Percentiles rank a stretch among this genome's conserved stretches.
phyloP scores from a whole-genome alignment of 2,329 filamentous ascomycete genomes.

The Aspergillus sp. region DNA sequence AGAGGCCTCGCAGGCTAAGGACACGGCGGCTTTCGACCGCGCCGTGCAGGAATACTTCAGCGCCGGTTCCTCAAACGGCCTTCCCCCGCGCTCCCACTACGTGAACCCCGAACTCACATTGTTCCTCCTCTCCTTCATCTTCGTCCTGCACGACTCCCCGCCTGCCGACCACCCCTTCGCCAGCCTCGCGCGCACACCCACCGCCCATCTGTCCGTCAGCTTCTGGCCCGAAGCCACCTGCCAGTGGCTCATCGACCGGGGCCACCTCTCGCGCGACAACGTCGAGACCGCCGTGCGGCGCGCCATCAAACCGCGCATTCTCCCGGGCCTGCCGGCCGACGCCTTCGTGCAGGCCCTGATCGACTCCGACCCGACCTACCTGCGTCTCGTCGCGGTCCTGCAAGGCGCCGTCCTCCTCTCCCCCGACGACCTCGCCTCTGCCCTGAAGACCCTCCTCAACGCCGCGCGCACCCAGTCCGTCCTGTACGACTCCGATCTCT shows the following conservation, averaged over 20 bases:
- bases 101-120: slow-evolving; percentile 36
- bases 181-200: slow-evolving; percentile 11
- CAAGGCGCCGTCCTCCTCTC: slow-evolving; percentile 33
- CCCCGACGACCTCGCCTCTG: slow-evolving; percentile 38
- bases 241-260: slow-evolving; percentile 40
- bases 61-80: slow-evolving; percentile 17
- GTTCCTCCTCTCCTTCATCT: slow-evolving; percentile 40
- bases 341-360: slow-evolving; percentile 40
- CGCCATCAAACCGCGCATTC: slow-evolving; percentile 30
- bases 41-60: slow-evolving; percentile 31
- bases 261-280: slow-evolving; percentile 38
- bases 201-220: slow-evolving; percentile 27
- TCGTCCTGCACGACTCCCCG: slow-evolving; percentile 22
- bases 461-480: slow-evolving; percentile 32
- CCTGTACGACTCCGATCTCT: slow-evolving; percentile 22
- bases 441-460: slow-evolving; percentile 38
- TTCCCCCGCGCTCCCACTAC: slow-evolving; percentile 24
- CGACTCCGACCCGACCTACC: slow-evolving; percentile 37
- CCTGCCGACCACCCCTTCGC: slow-evolving; percentile 21
- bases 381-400: slow-evolving; percentile 36
- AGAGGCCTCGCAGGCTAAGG: slow-evolving; percentile 23
- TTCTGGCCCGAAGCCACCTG: slow-evolving; percentile 40
- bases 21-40: slow-evolving; percentile 33
- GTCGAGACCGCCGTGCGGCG: slow-evolving; percentile 39
- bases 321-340: slow-evolving; percentile 37